phyloP scores from a whole-genome alignment of 2,329 filamentous ascomycete species.

The Lecanosticta acicola region DNA sequence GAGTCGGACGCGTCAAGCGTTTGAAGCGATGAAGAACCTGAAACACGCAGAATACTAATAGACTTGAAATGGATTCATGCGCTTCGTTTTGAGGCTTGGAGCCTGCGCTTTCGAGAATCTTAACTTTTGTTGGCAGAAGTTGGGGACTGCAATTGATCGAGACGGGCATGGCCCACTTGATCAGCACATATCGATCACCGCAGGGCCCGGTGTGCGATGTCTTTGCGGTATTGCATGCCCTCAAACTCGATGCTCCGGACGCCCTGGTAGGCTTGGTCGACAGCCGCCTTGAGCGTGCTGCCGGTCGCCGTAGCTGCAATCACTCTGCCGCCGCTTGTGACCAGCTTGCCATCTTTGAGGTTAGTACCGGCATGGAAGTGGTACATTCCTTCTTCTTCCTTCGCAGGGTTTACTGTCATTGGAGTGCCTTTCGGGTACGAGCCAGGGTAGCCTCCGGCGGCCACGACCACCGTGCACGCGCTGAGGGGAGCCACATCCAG shows the following conservation, averaged over 20 bases:
- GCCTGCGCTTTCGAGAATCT: no score
- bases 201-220: slow-evolving; percentile 64
- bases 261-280: slow-evolving; percentile 80
- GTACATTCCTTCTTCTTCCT: slow-evolving; percentile 52
- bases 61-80: no score
- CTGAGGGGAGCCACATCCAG: slow-evolving; percentile 47
- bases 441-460: slow-evolving; percentile 84
- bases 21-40: no score
- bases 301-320: slow-evolving; percentile 85
- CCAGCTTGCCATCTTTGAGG: slow-evolving; percentile 56
- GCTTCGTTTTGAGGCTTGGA: no score
- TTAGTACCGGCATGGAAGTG: slow-evolving; percentile 93
- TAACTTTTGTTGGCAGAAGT: no score
- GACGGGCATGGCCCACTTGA: no score
- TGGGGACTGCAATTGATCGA: no score
- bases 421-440: slow-evolving; percentile 72
- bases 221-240: slow-evolving; percentile 84
- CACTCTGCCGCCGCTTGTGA: slow-evolving; percentile 80
- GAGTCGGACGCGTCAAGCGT: no score
- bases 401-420: slow-evolving; percentile 48
- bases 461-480: slow-evolving; percentile 88
- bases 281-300: slow-evolving; percentile 70
- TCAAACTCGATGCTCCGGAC: slow-evolving; percentile 76
- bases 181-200: slow-evolving; percentile 17
- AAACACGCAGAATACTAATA: no score